Conservation (phyloP, 768 basidiomycete genomes). For the Trametes sanguinea region DNA sequence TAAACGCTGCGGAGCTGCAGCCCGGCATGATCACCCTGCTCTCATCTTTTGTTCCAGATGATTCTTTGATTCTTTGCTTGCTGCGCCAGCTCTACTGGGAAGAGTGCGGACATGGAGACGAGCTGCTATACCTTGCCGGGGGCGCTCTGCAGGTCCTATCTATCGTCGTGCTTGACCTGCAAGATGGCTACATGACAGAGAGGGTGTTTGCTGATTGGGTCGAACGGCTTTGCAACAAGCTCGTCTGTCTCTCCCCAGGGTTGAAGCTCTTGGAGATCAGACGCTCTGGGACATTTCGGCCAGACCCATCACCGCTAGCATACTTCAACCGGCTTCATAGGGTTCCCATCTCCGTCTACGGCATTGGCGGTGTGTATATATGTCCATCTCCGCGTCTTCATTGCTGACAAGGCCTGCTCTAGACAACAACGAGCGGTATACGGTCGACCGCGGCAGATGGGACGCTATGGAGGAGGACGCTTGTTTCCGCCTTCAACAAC, state of each 20-base stretch:
- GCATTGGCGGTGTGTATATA: neutral
- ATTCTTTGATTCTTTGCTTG: neutral
- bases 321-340: neutral
- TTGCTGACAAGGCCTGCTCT: too few species aligned
- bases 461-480: too few species aligned
- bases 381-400: neutral
- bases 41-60: neutral
- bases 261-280: neutral
- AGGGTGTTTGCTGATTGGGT: neutral
- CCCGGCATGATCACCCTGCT: neutral
- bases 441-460: too few species aligned
- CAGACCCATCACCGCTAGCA: neutral
- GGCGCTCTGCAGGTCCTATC: neutral
- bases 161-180: neutral
- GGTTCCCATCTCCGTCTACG: neutral
- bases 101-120: neutral
- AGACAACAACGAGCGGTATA: too few species aligned
- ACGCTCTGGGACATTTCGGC: neutral
- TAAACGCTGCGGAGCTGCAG: neutral
- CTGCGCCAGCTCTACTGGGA: neutral
- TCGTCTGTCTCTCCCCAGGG: neutral
- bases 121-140: neutral
- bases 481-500: too few species aligned
- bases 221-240: neutral
- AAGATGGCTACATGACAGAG: neutral